Conservation (phyloP, 2,329 filamentous ascomycete genomes). For the Pseudogymnoascus sp. region DNA sequence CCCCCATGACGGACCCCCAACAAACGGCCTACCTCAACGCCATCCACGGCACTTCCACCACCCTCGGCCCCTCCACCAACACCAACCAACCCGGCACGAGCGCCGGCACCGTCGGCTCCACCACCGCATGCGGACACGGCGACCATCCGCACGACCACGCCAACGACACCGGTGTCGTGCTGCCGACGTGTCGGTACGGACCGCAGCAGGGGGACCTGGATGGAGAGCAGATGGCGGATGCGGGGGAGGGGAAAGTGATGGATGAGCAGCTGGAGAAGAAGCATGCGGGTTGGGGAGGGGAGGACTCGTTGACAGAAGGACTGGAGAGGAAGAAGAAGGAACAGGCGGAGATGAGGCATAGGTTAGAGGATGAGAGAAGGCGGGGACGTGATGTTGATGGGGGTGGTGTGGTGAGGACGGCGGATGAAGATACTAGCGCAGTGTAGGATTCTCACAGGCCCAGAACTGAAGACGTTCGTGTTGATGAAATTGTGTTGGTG, state of each 20-base stretch:
- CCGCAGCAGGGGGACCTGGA: constrained; percentile 26
- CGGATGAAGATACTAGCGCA: constrained; percentile 23
- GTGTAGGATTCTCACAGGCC: constrained; percentile 16
- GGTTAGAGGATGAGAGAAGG: constrained; percentile 21
- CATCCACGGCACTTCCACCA: constrained; percentile 19
- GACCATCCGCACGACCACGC: constrained; percentile 23
- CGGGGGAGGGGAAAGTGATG: constrained; percentile 26
- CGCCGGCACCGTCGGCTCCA: constrained; percentile 21
- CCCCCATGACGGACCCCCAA: constrained; percentile 24
- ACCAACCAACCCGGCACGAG: constrained; percentile 20
- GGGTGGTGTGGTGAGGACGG: constrained; percentile 21
- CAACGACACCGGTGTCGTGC: constrained; percentile 21
- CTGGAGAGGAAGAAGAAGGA: constrained; percentile 27
- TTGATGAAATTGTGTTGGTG: neutral
- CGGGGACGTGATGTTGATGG: constrained; percentile 24
- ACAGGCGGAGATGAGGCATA: constrained; percentile 24
- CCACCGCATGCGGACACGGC: constrained; percentile 25
- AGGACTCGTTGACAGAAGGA: constrained; percentile 23
- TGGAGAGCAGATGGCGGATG: constrained; percentile 25
- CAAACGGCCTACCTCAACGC: constrained; percentile 23
- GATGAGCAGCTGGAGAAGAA: constrained; percentile 26
- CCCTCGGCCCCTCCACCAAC: constrained; percentile 19
- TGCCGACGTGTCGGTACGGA: constrained; percentile 21
- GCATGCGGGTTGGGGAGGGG: constrained; percentile 26
- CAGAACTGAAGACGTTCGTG: neutral